Base-by-base conservation (phyloP, 2,329 filamentous ascomycete species). In the Colletotrichum caudatum region DNA sequence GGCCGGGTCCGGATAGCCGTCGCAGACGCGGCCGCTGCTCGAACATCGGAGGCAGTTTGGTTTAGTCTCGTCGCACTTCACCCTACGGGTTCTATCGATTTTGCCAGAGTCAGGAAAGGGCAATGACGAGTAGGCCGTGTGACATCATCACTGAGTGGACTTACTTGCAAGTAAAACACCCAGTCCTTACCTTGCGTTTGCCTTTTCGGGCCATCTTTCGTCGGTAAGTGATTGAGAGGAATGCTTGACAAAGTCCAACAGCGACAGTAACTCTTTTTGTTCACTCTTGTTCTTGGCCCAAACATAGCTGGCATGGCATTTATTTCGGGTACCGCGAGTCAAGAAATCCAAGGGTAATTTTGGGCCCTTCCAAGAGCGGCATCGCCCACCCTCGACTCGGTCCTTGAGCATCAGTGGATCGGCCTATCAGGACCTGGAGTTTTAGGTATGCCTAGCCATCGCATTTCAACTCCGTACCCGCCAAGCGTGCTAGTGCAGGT, bases 31-130 rank as follows among this genome's bases (percentile, higher is more conserved):
- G n/a, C 87, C 87, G 3, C 87, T 89, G 68, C 83, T 85, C 33
- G 83, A 82, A 75, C 88, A 90, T 70, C 85, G 84, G 48, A 82
- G 78, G 74, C 88, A 90, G 50, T 77, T 79, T 0, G 87, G 87
- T 66, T 86, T 88, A 18, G 78, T 79, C 77, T 89, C 87, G 72
- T 88, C 87, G 76, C 87, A 89, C 77, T 89, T 89, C 57, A 89
- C 84, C 67, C 86, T 86, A 63, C 87, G 85, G 53, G 86, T 82
- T 77, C 86, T 88, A 67, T 26, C n/a, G 6, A 1, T 12, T n/a
- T 18, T 3, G n/a, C 46, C 18, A 12, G 4, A 35, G 29, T 48
- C 26, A 53, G 41, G 16, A 6, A 18, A 18, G 18, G 41, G 41
- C 16, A 20, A 16, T 12, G 12, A 1, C 2, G 11, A 18, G 18